These are phyloP conservation scores for Aquilaria yunnanensis DNA, from an alignment of 345 rosid genomes.

Conservation along the genomic window DNA sequence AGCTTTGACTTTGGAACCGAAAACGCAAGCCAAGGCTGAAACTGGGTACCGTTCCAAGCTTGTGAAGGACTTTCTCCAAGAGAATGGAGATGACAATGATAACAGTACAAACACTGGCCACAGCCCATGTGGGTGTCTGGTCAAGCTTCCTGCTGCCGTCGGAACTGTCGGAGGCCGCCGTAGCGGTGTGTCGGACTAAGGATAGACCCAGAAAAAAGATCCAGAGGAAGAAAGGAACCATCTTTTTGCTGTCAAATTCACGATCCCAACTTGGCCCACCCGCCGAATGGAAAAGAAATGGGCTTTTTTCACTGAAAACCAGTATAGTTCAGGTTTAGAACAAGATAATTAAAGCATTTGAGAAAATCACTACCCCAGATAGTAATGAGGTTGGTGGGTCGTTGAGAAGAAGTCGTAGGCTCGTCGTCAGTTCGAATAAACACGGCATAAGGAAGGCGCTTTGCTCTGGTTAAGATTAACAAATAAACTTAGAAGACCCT, in stretches of 20 bases:
- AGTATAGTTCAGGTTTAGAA: no score
- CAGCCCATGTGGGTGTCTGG: conserved; percentile 98
- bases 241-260: conserved; percentile 5
- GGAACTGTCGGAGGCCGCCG: conserved; percentile 21
- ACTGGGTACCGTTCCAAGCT: conserved; percentile 46
- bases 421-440: no score
- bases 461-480: no score
- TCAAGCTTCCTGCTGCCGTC: conserved; percentile 41
- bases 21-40: neutral
- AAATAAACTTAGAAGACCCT: no score
- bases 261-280: neutral
- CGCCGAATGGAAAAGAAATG: no score
- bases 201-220: conserved; percentile 13
- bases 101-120: conserved; percentile 68
- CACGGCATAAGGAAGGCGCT: no score
- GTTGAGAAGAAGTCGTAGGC: no score
- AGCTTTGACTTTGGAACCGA: neutral
- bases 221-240: neutral
- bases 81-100: conserved; percentile 68
- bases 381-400: no score
- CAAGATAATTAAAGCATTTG: no score
- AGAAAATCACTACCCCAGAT: no score
- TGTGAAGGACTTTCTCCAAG: conserved; percentile 71
- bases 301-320: no score
- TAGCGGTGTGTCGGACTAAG: conserved; percentile 14